Base-by-base conservation (phyloP, 2,329 filamentous ascomycete genomes). In the Penicillium sp. region DNA sequence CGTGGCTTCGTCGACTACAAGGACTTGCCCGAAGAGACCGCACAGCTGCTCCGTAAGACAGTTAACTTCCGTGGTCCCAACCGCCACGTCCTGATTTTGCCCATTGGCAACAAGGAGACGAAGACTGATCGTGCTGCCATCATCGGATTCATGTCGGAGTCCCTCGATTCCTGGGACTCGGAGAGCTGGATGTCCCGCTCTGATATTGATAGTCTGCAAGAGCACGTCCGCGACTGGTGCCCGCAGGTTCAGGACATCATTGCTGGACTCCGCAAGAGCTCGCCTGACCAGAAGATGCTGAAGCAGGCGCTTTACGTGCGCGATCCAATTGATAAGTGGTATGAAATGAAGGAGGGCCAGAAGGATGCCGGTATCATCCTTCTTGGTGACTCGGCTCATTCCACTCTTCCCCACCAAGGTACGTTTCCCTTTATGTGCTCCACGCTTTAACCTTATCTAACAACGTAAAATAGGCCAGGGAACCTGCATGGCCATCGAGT, bases 131-230 rank as follows among this genome's bases (percentile, higher is more conserved):
- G 71, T 16, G 71, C 72, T 3, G 73, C 66, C 1, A 57, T 75
- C 8, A 74, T 75, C 52, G 72, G 68, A 4, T 75, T 75, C 44
- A 74, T 75, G 72, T 70, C 71, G 6, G 73, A 75, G 62, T 58
- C 72, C 2, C 62, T 75, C 7, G 71, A 74, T 29, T 46, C 61
- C 3, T 75, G 72, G 72, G 71, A 67, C 21, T 72, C 70, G 8
- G 71, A 74, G 56, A 71, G 64, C 31, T 75, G 72, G 72, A 68
- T 74, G 58, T 67, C 69, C 3, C 66, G 67, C 33, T 67, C 68
- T 4, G 63, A 67, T 49, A 71, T 75, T n/a, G 68, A 71, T 51
- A 68, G 63, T 44, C 53, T 75, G 35, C 61, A 73, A 9, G 67
- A 67, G 42, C 72, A 74, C 51, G 68, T 72, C 24, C 64, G 65